These are phyloP conservation scores for Collybia mongolica DNA, from an alignment of 768 basidiomycete species.

Conservation along the genomic window DNA sequence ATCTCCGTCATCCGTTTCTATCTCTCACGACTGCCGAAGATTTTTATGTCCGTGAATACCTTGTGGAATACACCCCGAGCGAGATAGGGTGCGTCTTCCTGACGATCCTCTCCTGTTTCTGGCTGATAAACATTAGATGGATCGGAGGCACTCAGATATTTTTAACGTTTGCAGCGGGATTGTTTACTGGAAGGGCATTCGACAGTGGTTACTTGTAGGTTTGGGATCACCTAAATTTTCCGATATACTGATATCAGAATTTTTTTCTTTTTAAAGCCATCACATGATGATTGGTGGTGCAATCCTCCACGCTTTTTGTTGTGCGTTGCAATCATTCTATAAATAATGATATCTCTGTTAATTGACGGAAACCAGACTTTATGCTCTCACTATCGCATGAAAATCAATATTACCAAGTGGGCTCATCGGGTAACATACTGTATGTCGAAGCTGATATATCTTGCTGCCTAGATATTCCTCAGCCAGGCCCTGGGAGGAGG, in stretches of 20 bases:
- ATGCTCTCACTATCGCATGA: slow-evolving; percentile 31
- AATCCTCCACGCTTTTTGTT: slow-evolving; percentile 22
- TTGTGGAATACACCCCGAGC: slow-evolving; percentile 16
- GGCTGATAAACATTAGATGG: slow-evolving; percentile 25
- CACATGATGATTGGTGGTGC: slow-evolving; percentile 19
- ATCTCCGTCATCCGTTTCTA: not conserved
- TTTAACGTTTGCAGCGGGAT: slow-evolving; percentile 45
- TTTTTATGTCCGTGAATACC: slow-evolving; percentile 20
- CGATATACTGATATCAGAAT: not conserved
- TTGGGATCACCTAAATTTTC: not conserved
- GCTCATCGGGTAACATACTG: not conserved
- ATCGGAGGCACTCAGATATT: slow-evolving; percentile 55
- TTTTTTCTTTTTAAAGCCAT: slow-evolving; percentile 10
- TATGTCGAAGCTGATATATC: no score
- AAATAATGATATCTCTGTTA: no score
- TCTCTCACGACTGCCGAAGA: not conserved
- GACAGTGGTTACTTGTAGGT: slow-evolving; percentile 53
- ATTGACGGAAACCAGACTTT: slow-evolving; percentile 22
- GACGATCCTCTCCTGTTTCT: no score
- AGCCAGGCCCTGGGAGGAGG: slow-evolving; percentile 8
- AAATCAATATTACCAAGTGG: slow-evolving; percentile 35
- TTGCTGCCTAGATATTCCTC: slow-evolving; percentile 37
- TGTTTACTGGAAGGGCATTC: slow-evolving; percentile 46
- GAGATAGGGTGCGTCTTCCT: slow-evolving; percentile 14
- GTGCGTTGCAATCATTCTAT: slow-evolving; percentile 13